Percentiles rank a stretch among this genome's conserved stretches.
Evolutionary conservation across 352 stramenopile species (phyloP).

Genomic region (Thraustochytrium sp.): DNA sequence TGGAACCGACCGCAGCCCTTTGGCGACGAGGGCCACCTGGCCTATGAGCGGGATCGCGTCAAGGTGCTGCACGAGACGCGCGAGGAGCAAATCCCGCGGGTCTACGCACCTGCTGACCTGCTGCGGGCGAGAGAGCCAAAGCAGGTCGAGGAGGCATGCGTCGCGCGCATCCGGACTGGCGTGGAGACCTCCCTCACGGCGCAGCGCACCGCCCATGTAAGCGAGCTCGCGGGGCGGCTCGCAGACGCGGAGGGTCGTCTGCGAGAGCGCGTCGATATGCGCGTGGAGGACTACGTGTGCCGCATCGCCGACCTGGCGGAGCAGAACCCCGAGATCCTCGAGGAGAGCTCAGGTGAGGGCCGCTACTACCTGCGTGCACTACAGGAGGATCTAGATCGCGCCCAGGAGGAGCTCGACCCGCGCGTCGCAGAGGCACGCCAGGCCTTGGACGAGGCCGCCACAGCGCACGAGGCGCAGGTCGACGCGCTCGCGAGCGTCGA

Average conservation of each 20-base stretch:
- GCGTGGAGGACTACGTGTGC: neutral
- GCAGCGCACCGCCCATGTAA: neutral
- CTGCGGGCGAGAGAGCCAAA: neutral
- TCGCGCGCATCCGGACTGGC: neutral
- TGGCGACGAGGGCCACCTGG: neutral
- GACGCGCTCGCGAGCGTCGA: neutral
- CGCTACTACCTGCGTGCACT: neutral
- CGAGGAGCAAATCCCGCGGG: neutral
- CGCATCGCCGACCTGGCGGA: neutral
- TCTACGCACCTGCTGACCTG: neutral
- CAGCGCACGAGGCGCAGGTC: neutral
- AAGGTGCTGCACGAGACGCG: neutral
- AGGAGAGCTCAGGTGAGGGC: neutral
- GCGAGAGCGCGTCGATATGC: neutral
- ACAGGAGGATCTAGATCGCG: neutral
- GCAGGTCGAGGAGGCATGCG: neutral
- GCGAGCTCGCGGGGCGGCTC: neutral
- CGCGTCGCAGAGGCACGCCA: neutral
- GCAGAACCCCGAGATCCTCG: neutral
- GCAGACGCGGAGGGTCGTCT: neutral
- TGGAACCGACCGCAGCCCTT: constrained; percentile 1
- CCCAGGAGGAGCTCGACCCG: neutral
- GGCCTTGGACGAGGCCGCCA: neutral
- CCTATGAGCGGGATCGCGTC: neutral
- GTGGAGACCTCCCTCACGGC: neutral